Base-by-base conservation (phyloP, 1,284 basidiomycete genomes). In the Fomitopsis betulina region DNA sequence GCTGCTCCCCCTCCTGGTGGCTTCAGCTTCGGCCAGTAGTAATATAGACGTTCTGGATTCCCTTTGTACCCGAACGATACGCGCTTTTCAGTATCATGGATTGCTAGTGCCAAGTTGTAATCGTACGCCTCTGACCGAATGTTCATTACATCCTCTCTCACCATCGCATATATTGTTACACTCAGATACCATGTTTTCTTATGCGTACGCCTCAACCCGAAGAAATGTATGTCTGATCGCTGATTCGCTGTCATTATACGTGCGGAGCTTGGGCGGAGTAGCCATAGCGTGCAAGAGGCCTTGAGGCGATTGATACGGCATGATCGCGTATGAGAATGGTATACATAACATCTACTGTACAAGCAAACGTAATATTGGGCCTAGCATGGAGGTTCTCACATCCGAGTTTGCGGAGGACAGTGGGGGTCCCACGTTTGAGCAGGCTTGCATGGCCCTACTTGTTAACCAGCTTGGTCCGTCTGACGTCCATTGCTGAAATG, bases 1-100 rank as follows among this genome's bases (percentile, higher is more conserved):
- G 84, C 81, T 67, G 93, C 91, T 43, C 94, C 96, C 60, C 92
- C 94, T 62, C 91, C 94, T 72, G 95, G 95, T 62, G 95, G 96
- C 25, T 98, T 98, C 84, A 93, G 86, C 72, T 98, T 98, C 70
- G 93, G 85, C 60, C 77, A 79, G 67, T 74, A 53, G 55, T 53
- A 32, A 53, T 60, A 58, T 51, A 27, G 32, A 52, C 40, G 55
- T 47, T 43, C 57, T 52, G 23, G 39, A 37, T 17, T 47, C n/a
- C 23, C 15, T 53, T 43, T 54, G 53, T 35, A 33, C 21, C n/a
- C 21, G 32, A 33, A 33, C 33, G 55, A 47, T 47, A 45, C 40
- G 49, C 49, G 32, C 33, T 32, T 12, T 23, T 37, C 33, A 51
- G 49, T 37, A 19, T 51, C 49, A 51, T 35, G 49, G 49, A 51